Base-by-base conservation (phyloP, 2,329 filamentous ascomycete genomes). In the Xylaria sp. region DNA sequence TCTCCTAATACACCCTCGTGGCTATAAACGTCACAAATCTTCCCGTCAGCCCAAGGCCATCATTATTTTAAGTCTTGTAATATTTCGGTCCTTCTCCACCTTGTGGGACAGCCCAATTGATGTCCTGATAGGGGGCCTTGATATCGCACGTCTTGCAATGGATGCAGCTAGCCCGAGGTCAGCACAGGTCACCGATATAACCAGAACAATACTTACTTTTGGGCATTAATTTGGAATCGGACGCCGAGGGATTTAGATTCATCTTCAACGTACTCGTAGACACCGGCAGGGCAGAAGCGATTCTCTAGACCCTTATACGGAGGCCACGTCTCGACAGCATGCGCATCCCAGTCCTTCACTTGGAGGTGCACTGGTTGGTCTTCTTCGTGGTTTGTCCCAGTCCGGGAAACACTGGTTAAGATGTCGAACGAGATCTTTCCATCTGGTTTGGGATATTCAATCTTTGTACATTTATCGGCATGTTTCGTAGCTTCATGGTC, bases 71-170 rank as follows among this genome's bases (percentile, higher is more conserved):
- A 2, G 72, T 90, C 88, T 90, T 89, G 81, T 90, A 91, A 78
- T 91, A 91, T 80, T 91, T 91, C 42, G 89, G 89, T 0, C 89
- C 89, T 75, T 91, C 96, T 60, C 95, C 96, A 73, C 96, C 94
- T 79, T 98, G 94, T 6, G 96, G 96, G 37, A 96, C 96, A 75
- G 93, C 89, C 93, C 93, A 97, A 81, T 97, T 98, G 82, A 99
- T 98, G 79, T 98, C 96, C 84, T 99, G 96, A 71, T 91, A 89
- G 8, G 96, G 96, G 18, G 93, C 95, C 84, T 99, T 99, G 84
- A 99, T 99, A 81, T 99, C 96, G 80, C 96, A 99, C 16, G 96
- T 99, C 87, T 99, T 99, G 87, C 96, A 99, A 83, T 99, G 96
- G 73, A 99, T 97, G 80, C 96, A 99, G 83, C 94, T 97, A 74